Evolutionary conservation across 768 basidiomycete genomes (phyloP).

Genomic region (Boletus pseudopeckii): DNA sequence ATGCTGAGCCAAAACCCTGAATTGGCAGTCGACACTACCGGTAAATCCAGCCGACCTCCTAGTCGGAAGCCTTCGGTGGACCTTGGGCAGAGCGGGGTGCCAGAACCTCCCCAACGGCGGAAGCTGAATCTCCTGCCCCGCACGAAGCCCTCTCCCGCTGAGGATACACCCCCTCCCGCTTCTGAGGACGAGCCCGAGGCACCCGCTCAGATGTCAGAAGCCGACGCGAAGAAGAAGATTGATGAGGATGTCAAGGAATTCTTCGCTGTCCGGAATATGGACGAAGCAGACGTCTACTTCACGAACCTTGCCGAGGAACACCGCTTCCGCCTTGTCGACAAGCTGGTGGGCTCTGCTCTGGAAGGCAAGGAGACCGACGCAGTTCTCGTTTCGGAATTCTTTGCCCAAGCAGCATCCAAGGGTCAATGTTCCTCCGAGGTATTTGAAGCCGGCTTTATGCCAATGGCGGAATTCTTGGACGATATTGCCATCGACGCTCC

Average conservation of each 20-base stretch:
- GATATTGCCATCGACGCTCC: conserved; percentile 91
- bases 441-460: conserved; percentile 73
- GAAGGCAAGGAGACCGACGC: conserved; percentile 83
- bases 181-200: conserved; percentile 50
- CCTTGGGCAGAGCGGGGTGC: conserved; percentile 40
- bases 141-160: conserved; percentile 56
- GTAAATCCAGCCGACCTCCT: conserved; percentile 51
- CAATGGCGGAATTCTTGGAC: conserved; percentile 73
- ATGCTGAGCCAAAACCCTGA: conserved; percentile 70
- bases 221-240: conserved; percentile 70
- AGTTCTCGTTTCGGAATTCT: conserved; percentile 72
- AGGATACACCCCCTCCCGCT: conserved; percentile 42
- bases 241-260: conserved; percentile 83
- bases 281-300: conserved; percentile 89
- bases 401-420: conserved; percentile 59
- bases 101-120: conserved; percentile 57
- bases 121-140: conserved; percentile 76
- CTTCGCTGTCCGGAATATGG: conserved; percentile 77
- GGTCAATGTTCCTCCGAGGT: conserved; percentile 52
- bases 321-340: conserved; percentile 66
- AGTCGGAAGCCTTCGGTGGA: conserved; percentile 53
- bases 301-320: conserved; percentile 62
- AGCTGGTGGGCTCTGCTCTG: conserved; percentile 68
- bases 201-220: conserved; percentile 54
- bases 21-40: conserved; percentile 47